Evolutionary conservation across 2,329 filamentous ascomycete genomes (phyloP), one percentile per base, ranked within the genome.

Genomic region (Thyridium curvatum): DNA sequence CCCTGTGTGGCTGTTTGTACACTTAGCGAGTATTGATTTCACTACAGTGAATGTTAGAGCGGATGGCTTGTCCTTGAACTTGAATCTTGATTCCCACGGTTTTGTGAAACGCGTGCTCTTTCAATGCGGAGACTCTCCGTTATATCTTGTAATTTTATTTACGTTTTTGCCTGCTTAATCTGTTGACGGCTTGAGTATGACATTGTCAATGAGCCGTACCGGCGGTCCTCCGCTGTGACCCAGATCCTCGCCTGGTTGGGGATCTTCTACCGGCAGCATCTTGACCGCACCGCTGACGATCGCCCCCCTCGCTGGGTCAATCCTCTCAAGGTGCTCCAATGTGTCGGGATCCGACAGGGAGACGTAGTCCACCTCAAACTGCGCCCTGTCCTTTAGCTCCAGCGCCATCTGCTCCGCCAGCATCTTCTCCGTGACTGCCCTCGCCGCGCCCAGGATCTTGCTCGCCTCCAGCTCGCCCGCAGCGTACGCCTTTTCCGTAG

Each of bases 151-250:
- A n/a, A n/a, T n/a, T n/a, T n/a, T n/a, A n/a, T 26, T 26, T 26
- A 26, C n/a, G n/a, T n/a, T 26, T 26, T 26, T 26, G 6, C 21
- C 10, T 26, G 6, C 21, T 26, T 26, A 26, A 6, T 26, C 10
- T 10, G 21, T 26, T 10, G 21, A 26, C 0, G 74, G 68, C 49
- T 71, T 64, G 28, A 91, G 58, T 39, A 94, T 82, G 47, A 97
- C 82, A 54, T 98, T 98, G 56, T 98, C 93, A 58, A 98, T 96
- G 61, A 98, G 66, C 45, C 93, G 74, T 35, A 98, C 93, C 1
- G 81, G 59, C 13, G 86, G 86, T 2, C 83, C 82, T 4, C 79
- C 82, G 40, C 77, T 73, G 44, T 78, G 79, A 4, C 89, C 89
- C 18, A 90, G 61, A 47, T 89, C 81, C 59, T 97, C 90, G 1